A percentile compares a stretch with the other conserved stretches of the same genome.
These are phyloP conservation scores for Rhodotorula babjevae DNA, from an alignment of 768 basidiomycete genomes.

Conservation along the genomic window DNA sequence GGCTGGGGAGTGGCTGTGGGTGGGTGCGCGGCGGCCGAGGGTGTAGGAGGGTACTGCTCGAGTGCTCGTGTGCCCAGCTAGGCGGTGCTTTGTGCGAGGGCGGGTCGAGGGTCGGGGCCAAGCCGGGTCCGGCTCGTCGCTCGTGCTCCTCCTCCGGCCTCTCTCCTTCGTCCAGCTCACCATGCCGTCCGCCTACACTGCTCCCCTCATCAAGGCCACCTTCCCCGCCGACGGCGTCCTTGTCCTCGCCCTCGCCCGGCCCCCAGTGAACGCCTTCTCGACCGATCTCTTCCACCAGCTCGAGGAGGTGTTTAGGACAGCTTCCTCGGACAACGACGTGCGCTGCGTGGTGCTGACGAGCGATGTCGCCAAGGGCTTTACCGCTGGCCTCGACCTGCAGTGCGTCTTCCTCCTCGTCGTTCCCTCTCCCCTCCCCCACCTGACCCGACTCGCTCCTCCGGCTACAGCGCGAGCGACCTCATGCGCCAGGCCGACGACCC, in stretches of 20 bases:
- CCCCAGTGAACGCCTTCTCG: slow-evolving; percentile 65
- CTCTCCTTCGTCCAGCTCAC: slow-evolving; percentile 25
- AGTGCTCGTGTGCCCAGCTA: no score
- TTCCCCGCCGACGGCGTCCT: slow-evolving; percentile 43
- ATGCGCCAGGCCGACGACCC: slow-evolving; percentile 48
- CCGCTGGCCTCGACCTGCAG: slow-evolving; percentile 76
- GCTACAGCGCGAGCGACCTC: slow-evolving; percentile 14
- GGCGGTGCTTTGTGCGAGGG: neutral
- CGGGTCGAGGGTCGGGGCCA: neutral
- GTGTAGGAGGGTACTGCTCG: no score
- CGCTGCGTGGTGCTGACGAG: slow-evolving; percentile 72
- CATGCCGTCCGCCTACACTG: slow-evolving; percentile 48
- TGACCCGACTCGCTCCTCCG: neutral
- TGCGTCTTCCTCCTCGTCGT: neutral
- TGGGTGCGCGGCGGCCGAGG: no score
- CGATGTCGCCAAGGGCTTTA: slow-evolving; percentile 65
- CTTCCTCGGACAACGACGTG: slow-evolving; percentile 57
- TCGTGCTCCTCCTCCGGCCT: neutral
- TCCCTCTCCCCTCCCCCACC: neutral
- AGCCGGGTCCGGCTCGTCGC: neutral
- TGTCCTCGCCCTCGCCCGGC: slow-evolving; percentile 51
- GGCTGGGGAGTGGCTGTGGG: no score
- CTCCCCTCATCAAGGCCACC: slow-evolving; percentile 43
- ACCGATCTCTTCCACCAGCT: slow-evolving; percentile 69
- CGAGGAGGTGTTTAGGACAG: slow-evolving; percentile 57